Evolutionary conservation across 176 grass and related monocot genomes (phyloP).

Genomic region (Rhipidocladum racemiflorum): DNA sequence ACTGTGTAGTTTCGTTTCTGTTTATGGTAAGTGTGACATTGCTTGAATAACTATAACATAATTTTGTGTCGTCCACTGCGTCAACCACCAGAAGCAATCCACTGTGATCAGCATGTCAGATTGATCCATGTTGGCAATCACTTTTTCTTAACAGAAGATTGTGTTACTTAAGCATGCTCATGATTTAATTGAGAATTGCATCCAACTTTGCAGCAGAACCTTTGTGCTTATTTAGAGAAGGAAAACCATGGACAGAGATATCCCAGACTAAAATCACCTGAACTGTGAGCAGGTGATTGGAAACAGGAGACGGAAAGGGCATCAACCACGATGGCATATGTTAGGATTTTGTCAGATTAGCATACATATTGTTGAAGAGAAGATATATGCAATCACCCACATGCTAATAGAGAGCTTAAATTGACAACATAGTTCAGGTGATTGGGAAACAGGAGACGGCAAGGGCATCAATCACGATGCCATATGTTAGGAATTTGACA

Average conservation of each 20-base stretch:
- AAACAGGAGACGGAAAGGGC: background rate
- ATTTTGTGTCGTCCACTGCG: background rate
- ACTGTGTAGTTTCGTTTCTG: conserved; percentile 9
- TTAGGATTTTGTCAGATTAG: conserved; percentile 12
- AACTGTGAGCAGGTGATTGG: background rate
- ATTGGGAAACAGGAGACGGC: background rate
- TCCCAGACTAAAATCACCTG: background rate
- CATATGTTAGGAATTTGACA: background rate
- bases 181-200: background rate
- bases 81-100: background rate
- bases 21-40: conserved; percentile 14
- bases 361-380: background rate
- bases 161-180: background rate
- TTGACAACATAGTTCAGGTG: background rate
- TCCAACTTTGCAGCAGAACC: background rate
- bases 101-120: background rate
- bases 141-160: background rate
- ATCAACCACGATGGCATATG: background rate
- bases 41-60: background rate
- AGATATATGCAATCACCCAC: conserved; percentile 6
- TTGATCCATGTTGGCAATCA: background rate
- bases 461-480: background rate
- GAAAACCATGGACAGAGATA: background rate
- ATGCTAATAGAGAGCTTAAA: conserved; percentile 25
- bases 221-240: background rate